Evolutionary conservation across 805 yeast species (phyloP).

Genomic region (Starmerella sirachaensis): DNA sequence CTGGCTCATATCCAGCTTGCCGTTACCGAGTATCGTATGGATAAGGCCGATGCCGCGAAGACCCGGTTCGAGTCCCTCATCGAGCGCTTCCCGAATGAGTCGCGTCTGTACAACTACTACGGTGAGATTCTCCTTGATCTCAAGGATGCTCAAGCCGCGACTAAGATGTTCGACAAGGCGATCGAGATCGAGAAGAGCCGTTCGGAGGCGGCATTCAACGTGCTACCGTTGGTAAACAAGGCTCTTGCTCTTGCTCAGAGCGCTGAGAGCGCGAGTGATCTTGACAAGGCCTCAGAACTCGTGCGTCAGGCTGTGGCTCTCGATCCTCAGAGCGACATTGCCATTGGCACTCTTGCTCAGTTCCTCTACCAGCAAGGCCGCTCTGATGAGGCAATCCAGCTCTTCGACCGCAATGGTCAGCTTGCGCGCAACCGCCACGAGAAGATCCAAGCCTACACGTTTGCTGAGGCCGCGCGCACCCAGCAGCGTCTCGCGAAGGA

Average conservation of each 20-base stretch:
- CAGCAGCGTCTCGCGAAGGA: constrained; percentile 52
- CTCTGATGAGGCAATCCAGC: constrained; percentile 64
- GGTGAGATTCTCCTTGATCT: constrained; percentile 87
- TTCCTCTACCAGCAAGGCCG: constrained; percentile 71
- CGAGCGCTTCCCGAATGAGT: constrained; percentile 66
- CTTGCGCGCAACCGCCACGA: constrained; percentile 78
- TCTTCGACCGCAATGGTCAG: constrained; percentile 72
- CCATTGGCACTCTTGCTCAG: constrained; percentile 85
- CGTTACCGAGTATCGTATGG: constrained; percentile 76
- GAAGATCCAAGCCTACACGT: constrained; percentile 78
- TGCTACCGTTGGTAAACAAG: constrained; percentile 79
- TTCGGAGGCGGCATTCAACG: constrained; percentile 66
- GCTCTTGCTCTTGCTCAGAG: constrained; percentile 44
- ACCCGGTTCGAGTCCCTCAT: constrained; percentile 42
- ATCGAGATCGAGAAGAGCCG: constrained; percentile 52
- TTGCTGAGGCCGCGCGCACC: constrained; percentile 85
- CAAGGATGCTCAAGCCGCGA: constrained; percentile 59
- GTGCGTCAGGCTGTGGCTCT: constrained; percentile 64
- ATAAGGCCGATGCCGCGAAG: constrained; percentile 46
- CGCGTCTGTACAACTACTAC: constrained; percentile 88
- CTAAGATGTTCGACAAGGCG: constrained; percentile 75
- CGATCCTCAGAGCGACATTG: constrained; percentile 84
- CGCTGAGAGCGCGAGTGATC: constrained; percentile 28
- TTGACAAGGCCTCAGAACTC: constrained; percentile 48
- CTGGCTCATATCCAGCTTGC: constrained; percentile 87